Evolutionary conservation across 768 basidiomycete genomes (phyloP), one percentile per base, ranked within the genome.

Genomic region (Holtermannia corniformis): DNA sequence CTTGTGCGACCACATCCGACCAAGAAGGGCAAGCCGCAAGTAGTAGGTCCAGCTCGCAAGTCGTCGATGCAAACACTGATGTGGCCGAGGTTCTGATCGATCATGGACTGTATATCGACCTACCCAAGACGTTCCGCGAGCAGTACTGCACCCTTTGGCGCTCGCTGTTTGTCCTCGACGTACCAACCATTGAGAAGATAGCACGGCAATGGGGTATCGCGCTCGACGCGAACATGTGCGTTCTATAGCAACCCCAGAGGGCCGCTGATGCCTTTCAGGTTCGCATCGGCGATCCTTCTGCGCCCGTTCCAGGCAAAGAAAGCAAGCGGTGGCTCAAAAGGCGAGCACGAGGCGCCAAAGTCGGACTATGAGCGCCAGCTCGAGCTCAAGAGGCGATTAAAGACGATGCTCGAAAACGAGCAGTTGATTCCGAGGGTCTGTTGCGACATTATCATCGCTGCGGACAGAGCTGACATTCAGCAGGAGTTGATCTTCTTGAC

Each of bases 41-140:
- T 77, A 23, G 74, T 75, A 26, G 61, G 65, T 53, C 14, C 3
- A 20, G 22, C 81, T 82, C 43, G n/a, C 20, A 2, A 32, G 4
- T 24, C 32, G 3, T 41, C 7, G 22, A 46, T 19, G 25, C 24
- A 55, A 41, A 5, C 5, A 49, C 48, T 43, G 19, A 32, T 37
- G 13, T 41, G 14, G 19, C 4, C 77, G 81, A 89, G 56, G 85
- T 95, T 26, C 76, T 95, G 12, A 81, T 96, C 61, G 92, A 96
- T 67, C 92, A 96, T 67, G 92, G 92, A 1, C 75, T 96, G 11
- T 95, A 93, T 65, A 86, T 92, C 37, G 75, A 76, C 5, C 78
- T 90, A 3, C 71, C 80, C 14, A 79, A 83, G 16, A 68, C 75
- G 1, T 89, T 95, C 68, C 78, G 80, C 56, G 73, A 77, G 26